phyloP scores from a whole-genome alignment of 2,329 filamentous ascomycete species.

The Ophiostoma ips region DNA sequence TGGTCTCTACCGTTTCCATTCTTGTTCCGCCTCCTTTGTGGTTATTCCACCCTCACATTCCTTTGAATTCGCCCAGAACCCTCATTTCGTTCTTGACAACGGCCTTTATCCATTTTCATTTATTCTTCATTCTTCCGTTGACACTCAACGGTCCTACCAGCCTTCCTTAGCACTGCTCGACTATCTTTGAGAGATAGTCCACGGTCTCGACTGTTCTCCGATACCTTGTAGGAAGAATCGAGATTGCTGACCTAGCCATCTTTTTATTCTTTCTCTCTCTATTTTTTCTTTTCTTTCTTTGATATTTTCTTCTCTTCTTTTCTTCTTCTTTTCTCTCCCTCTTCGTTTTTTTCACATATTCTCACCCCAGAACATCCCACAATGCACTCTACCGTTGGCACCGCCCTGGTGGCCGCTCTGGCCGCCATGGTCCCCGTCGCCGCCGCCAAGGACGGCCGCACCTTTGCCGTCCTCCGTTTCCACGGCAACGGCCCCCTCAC shows the following conservation, averaged over 20 bases:
- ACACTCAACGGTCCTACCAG: background rate
- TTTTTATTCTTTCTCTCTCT: background rate
- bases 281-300: background rate
- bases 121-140: background rate
- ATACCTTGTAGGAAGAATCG: too few relatives aligned
- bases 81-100: background rate
- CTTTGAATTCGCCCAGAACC: background rate
- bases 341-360: background rate
- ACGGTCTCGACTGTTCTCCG: too few relatives aligned
- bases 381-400: slow-evolving; percentile 6
- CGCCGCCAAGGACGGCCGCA: slow-evolving; percentile 31
- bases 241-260: background rate
- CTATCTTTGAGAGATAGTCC: too few relatives aligned
- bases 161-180: too few relatives aligned
- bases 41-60: slow-evolving; percentile 1
- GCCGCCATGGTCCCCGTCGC: slow-evolving; percentile 22
- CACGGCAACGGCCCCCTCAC: slow-evolving; percentile 49
- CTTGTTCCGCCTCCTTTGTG: background rate
- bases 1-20: too few relatives aligned
- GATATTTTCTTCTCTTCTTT: background rate
- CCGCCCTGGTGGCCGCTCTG: slow-evolving; percentile 16
- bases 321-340: background rate
- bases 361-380: background rate
- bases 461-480: slow-evolving; percentile 59
- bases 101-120: background rate